Conservation (phyloP, 1,139 yeast genomes). For the Pichia sp. region DNA sequence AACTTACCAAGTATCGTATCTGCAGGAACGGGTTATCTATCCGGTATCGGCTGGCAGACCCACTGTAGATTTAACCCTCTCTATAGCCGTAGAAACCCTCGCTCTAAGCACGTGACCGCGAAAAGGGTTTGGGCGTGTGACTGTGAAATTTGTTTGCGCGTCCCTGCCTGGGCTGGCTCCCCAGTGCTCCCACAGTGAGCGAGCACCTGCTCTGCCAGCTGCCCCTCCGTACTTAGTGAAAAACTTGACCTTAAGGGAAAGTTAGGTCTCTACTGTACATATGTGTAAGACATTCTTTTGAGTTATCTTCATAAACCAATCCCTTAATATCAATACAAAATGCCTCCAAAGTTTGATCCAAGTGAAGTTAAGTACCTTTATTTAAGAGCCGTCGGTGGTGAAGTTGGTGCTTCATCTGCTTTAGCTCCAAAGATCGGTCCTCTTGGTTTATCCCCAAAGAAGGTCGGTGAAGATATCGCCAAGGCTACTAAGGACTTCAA, state of each 20-base stretch:
- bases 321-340: constrained; percentile 28
- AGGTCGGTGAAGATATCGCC: constrained; percentile 99
- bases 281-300: not conserved
- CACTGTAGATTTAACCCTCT: too few relatives aligned
- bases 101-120: not conserved
- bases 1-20: constrained; percentile 18
- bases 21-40: too few relatives aligned
- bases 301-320: not conserved
- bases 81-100: too few relatives aligned
- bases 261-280: too few relatives aligned
- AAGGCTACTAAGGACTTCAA: constrained; percentile 99
- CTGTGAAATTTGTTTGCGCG: too few relatives aligned
- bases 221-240: too few relatives aligned
- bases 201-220: too few relatives aligned
- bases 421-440: constrained; percentile 99
- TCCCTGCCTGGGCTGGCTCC: too few relatives aligned
- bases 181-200: too few relatives aligned
- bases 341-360: constrained; percentile 99
- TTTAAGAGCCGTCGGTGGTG: constrained; percentile 99
- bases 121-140: not conserved
- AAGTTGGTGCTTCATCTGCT: constrained; percentile 99
- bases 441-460: constrained; percentile 99
- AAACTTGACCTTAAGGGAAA: too few relatives aligned
- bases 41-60: too few relatives aligned
- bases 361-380: constrained; percentile 97